phyloP scores from a whole-genome alignment of 768 basidiomycete genomes.

The Rhodotorula toruloides region DNA sequence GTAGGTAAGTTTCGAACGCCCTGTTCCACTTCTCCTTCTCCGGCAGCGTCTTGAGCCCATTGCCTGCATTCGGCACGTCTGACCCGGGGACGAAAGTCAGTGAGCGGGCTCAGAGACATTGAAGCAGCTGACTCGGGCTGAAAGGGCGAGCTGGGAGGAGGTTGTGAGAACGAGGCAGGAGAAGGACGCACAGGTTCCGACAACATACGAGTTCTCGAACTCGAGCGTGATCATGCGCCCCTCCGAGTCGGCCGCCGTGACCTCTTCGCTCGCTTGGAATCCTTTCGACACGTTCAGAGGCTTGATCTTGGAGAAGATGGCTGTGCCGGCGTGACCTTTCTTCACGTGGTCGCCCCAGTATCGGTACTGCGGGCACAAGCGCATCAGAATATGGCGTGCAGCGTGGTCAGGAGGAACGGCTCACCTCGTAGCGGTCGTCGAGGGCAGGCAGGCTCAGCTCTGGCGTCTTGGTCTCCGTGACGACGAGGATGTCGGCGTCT shows the following conservation, averaged over 20 bases:
- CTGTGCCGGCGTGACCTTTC: constrained; percentile 77
- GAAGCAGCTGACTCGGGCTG: no score
- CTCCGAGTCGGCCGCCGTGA: constrained; percentile 44
- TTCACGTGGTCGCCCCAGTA: constrained; percentile 49
- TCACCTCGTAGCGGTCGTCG: constrained; percentile 23
- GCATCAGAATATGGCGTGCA: no score
- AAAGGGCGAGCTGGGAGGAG: no score
- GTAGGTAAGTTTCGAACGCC: constrained; percentile 69
- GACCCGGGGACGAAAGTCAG: constrained; percentile 40
- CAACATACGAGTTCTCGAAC: constrained; percentile 62
- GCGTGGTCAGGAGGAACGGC: not conserved
- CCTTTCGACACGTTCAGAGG: constrained; percentile 61
- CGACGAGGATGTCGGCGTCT: constrained; percentile 72
- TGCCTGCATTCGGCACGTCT: constrained; percentile 79
- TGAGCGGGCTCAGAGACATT: not conserved
- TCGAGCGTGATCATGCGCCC: constrained; percentile 65
- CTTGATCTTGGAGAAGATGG: constrained; percentile 70
- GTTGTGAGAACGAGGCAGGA: not conserved
- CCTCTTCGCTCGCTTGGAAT: constrained; percentile 61
- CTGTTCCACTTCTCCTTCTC: constrained; percentile 60
- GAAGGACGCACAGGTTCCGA: constrained; percentile 50
- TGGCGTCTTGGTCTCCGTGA: constrained; percentile 77
- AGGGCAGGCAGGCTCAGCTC: constrained; percentile 39
- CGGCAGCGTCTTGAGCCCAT: constrained; percentile 55
- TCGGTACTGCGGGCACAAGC: constrained; percentile 22